Evolutionary conservation across 1,284 basidiomycete species (phyloP).

Genomic region (Sparassis latifolia): DNA sequence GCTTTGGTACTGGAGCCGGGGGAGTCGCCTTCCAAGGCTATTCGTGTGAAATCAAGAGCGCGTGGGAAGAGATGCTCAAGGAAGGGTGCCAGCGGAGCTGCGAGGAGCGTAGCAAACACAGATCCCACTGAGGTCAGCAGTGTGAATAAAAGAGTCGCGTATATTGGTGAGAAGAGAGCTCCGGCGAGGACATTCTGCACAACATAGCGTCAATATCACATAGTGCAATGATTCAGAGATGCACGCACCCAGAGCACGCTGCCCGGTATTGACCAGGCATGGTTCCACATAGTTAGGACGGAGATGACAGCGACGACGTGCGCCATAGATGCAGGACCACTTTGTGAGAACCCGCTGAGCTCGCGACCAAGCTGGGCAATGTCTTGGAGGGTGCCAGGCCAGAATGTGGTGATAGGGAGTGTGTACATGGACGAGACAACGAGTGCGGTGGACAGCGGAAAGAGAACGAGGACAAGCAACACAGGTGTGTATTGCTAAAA

Average conservation of each 20-base stretch:
- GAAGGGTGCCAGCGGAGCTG: constrained; percentile 79
- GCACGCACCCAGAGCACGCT: constrained; percentile 78
- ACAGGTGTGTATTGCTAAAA: constrained; percentile 55
- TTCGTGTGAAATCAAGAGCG: constrained; percentile 75
- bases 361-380: constrained; percentile 68
- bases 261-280: constrained; percentile 90
- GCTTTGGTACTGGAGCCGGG: constrained; percentile 25
- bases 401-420: constrained; percentile 66
- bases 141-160: constrained; percentile 75
- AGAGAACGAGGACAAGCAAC: constrained; percentile 57
- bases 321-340: constrained; percentile 50
- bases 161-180: constrained; percentile 73
- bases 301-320: constrained; percentile 80
- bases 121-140: constrained; percentile 84
- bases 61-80: constrained; percentile 76
- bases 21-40: constrained; percentile 50
- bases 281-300: constrained; percentile 86
- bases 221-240: constrained; percentile 10
- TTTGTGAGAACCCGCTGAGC: constrained; percentile 70
- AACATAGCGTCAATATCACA: constrained; percentile 6
- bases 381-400: constrained; percentile 70
- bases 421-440: constrained; percentile 46
- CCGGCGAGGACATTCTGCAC: constrained; percentile 83
- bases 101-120: constrained; percentile 68
- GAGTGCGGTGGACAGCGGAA: constrained; percentile 54